Evolutionary conservation across 2,329 filamentous ascomycete species (phyloP), one percentile per base, ranked within the genome.

Genomic region (Zopfia rhizophila): DNA sequence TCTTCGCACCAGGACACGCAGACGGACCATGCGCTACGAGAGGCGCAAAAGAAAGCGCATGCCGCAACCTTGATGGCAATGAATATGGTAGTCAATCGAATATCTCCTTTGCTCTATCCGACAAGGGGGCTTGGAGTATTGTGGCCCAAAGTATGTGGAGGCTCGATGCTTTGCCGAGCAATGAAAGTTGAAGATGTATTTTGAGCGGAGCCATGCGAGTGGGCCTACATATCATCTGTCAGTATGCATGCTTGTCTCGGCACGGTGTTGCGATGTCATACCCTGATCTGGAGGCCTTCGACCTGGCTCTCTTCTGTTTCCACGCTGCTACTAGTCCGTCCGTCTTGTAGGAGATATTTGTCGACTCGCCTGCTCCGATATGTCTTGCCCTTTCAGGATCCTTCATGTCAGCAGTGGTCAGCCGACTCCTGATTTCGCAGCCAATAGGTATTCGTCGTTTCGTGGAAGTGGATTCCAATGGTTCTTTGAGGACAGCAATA

Each of bases 31-130:
- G 0, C 66, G 73, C 45, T 82, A 80, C 0, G 79, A 76, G 28
- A 82, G 69, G 47, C 79, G 77, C n/a, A 81, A 48, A 83, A 82
- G 13, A 73, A 43, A 0, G 74, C 66, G 50, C 65, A 67, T 43
- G 79, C 82, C 8, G 78, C 76, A 11, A 82, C 78, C 55, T 82
- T 82, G 47, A 82, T 69, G 2, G 75, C 77, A 10, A 79, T 80
- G 52, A 82, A 82, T 41, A 82, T 77, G 3, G 76, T 79, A 0
- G 78, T 81, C 6, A 83, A 58, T 1, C 82, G 60, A 4, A 82
- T 69, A 30, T 73, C 73, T 24, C 70, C 66, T 31, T 76, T 70
- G 1, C 72, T 74, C 5, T 65, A 63, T 5, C 63, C 70, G 16
- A 80, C 74, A 0, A 77, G n/a, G n/a, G 0, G 81, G 65, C 14